phyloP scores from a whole-genome alignment of 495 filamentous ascomycete species.

The Neurospora sp. region DNA sequence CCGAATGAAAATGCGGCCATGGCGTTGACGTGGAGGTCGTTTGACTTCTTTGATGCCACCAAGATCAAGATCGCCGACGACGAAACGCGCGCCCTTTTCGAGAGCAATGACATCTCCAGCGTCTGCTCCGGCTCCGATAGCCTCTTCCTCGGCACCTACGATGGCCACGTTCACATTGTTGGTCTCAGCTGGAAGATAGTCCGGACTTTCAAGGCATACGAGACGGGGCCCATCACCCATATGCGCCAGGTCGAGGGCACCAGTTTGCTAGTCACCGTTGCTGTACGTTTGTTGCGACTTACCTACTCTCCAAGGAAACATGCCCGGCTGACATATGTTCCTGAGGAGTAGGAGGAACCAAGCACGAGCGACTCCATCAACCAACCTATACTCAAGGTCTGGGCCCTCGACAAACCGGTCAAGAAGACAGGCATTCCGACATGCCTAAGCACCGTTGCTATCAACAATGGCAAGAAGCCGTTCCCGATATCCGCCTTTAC shows the following conservation, averaged over 20 bases:
- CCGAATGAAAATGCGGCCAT: slow-evolving; percentile 21
- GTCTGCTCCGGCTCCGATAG: slow-evolving; percentile 83
- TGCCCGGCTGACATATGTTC: background rate
- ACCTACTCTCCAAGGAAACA: background rate
- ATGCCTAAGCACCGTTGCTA: slow-evolving; percentile 71
- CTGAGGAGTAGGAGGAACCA: slow-evolving; percentile 52
- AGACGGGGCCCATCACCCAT: slow-evolving; percentile 72
- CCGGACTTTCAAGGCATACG: slow-evolving; percentile 77
- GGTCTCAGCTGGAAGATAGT: slow-evolving; percentile 79
- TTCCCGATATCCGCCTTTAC: slow-evolving; percentile 92
- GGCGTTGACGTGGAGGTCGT: slow-evolving; percentile 76
- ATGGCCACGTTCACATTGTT: slow-evolving; percentile 79
- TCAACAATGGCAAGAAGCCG: slow-evolving; percentile 85
- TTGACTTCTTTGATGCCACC: slow-evolving; percentile 96
- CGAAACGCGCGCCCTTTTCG: slow-evolving; percentile 37
- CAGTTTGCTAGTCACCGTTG: slow-evolving; percentile 73
- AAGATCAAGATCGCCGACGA: slow-evolving; percentile 73
- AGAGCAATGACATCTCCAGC: slow-evolving; percentile 38
- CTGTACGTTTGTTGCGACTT: slow-evolving; percentile 25
- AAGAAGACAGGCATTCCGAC: slow-evolving; percentile 85
- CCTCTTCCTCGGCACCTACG: slow-evolving; percentile 75
- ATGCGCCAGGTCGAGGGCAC: slow-evolving; percentile 91
- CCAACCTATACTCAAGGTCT: slow-evolving; percentile 86
- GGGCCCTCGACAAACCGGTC: slow-evolving; percentile 88
- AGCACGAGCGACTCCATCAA: slow-evolving; percentile 35